A percentile compares a stretch with the other conserved stretches of the same genome.
These are phyloP conservation scores for Irpex sp. DNA, from an alignment of 1,284 basidiomycete genomes.

Conservation along the genomic window DNA sequence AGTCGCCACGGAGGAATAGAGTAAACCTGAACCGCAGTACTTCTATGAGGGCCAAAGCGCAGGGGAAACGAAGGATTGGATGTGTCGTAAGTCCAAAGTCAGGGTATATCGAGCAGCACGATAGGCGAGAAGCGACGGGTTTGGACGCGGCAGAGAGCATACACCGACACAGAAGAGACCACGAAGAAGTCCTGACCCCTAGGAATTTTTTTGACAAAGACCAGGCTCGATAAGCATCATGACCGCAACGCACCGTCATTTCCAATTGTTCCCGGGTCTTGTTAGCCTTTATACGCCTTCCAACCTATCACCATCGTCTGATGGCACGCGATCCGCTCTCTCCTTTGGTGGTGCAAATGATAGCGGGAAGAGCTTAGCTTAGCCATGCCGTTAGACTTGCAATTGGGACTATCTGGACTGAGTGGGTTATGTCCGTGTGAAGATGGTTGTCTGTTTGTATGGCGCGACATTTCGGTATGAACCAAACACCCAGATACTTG, in stretches of 20 bases:
- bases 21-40: too few relatives aligned
- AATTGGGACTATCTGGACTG: not conserved
- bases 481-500: not conserved
- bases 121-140: too few relatives aligned
- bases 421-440: not conserved
- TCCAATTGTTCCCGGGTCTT: not conserved
- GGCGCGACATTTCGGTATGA: not conserved
- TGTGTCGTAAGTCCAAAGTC: too few relatives aligned
- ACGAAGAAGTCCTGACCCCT: too few relatives aligned
- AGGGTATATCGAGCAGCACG: too few relatives aligned
- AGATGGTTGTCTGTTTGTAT: not conserved
- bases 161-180: too few relatives aligned
- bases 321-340: not conserved
- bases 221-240: not conserved
- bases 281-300: not conserved
- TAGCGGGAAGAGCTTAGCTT: too few relatives aligned
- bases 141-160: too few relatives aligned
- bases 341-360: too few relatives aligned
- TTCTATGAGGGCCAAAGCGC: too few relatives aligned
- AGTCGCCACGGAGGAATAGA: too few relatives aligned
- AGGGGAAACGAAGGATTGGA: too few relatives aligned
- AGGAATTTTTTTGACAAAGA: not conserved
- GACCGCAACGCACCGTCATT: not conserved
- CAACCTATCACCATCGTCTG: not conserved
- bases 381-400: not conserved